Base-by-base conservation (phyloP, 2,329 filamentous ascomycete species). In the Chaetomiaceae sp. region DNA sequence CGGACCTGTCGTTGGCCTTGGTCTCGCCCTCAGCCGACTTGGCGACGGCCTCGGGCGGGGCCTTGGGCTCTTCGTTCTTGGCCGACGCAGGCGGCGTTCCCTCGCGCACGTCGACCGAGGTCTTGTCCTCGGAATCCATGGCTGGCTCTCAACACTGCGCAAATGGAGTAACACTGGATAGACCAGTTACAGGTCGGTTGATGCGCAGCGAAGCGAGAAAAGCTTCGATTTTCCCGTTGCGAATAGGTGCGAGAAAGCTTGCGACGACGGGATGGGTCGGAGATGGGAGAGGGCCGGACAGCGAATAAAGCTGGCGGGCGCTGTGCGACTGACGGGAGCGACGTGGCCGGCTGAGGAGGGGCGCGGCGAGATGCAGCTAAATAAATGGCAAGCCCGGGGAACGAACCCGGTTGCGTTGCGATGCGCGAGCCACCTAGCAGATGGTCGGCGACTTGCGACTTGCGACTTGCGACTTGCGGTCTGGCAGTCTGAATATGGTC, bases 51-150 rank as follows among this genome's bases (percentile, higher is more conserved):
- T 58, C 57, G 12, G 49, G 36, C n/a, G 51, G 44, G 2, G 44
- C 41, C 38, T 61, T 61, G 14, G 51, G 35, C 9, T 61, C 60
- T 6, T 60, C 57, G 24, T 27, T 45, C 39, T 56, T 56, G 0
- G 43, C 34, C 10, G 55, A 36, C 4, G 42, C 51, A 3, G 56
- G 37, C 3, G 51, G 51, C 9, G 54, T 56, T 10, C 44, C 50
- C 30, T 59, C 57, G 19, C 56, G 54, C 35, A 58, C 51, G 17
- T 54, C 55, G 35, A 53, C 41, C 9, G 49, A 38, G 6, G 48
- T 49, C 14, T 55, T 51, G n/a, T 52, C 54, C 20, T 54, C 47
- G 1, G 56, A 52, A 4, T 58, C 58, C 59, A 61, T 62, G n/a
- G 24, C 10, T 38, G 15, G 9, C 15, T n/a, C n/a, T n/a, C n/a